These are phyloP conservation scores for Cryptosporidium bovis DNA, from an alignment of 169 alveolate genomes.

Conservation along the genomic window DNA sequence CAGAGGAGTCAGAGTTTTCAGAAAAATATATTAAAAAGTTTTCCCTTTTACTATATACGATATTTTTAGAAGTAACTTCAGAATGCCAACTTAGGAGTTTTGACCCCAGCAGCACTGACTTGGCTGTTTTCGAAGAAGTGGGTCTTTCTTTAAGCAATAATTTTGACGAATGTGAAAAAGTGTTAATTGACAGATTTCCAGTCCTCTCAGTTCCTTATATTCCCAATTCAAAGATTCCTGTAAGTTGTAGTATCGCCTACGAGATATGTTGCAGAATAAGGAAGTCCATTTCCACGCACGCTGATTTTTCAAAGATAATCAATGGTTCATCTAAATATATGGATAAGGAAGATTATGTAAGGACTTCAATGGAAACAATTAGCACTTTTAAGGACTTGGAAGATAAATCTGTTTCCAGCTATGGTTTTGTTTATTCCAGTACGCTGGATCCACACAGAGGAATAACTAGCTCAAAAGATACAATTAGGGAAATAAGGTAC, in stretches of 20 bases:
- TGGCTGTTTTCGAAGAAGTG: background rate
- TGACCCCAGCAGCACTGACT: background rate
- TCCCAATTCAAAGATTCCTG: background rate
- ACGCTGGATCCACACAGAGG: constrained; percentile 57
- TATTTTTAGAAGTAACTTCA: constrained; percentile 15
- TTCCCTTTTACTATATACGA: constrained; percentile 16
- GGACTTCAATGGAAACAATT: constrained; percentile 49
- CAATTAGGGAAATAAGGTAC: constrained; percentile 9
- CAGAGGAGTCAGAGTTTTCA: background rate
- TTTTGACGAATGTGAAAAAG: constrained; percentile 52
- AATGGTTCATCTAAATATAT: constrained; percentile 33
- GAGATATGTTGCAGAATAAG: constrained; percentile 51
- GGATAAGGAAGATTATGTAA: constrained; percentile 28
- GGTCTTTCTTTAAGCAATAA: background rate
- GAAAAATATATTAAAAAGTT: constrained; percentile 7
- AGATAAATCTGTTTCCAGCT: background rate
- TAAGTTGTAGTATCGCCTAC: constrained; percentile 37
- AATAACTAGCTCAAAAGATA: background rate
- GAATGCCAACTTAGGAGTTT: background rate
- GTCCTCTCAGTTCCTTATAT: constrained; percentile 8
- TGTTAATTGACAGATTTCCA: constrained; percentile 1
- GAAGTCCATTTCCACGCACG: constrained; percentile 17
- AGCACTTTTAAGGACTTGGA: constrained; percentile 9
- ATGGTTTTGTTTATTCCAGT: constrained; percentile 8
- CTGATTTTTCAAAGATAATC: constrained; percentile 15